A percentile compares a stretch with the other conserved stretches of the same genome.
phyloP scores from a whole-genome alignment of 2,329 filamentous ascomycete genomes.

The Fusarium coicis region DNA sequence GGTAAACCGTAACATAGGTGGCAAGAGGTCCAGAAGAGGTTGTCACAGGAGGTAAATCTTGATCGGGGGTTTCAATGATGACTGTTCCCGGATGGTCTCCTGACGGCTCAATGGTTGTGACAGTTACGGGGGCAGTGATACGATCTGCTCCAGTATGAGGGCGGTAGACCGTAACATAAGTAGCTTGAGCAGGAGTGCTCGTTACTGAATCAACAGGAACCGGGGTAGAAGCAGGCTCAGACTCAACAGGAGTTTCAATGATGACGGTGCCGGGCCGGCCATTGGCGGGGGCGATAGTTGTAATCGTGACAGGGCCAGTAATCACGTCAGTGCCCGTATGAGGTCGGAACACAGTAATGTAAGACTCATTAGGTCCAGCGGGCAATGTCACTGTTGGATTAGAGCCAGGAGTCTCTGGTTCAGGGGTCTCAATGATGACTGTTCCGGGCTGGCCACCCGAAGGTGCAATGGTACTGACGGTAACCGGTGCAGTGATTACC shows the following conservation, averaged over 20 bases:
- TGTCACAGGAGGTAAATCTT: slow-evolving; percentile 19
- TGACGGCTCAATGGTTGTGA: slow-evolving; percentile 18
- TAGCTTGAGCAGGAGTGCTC: neutral
- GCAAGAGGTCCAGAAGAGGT: slow-evolving; percentile 15
- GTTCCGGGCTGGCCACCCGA: slow-evolving; percentile 17
- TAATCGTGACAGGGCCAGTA: slow-evolving; percentile 15
- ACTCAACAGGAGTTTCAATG: slow-evolving; percentile 20
- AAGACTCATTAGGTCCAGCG: slow-evolving; percentile 21
- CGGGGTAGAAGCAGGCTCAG: neutral
- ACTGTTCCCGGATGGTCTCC: slow-evolving; percentile 26
- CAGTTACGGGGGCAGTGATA: slow-evolving; percentile 16
- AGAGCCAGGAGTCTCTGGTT: neutral
- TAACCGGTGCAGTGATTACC: slow-evolving; percentile 19
- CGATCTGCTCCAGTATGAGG: slow-evolving; percentile 17
- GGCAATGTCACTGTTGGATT: slow-evolving; percentile 25
- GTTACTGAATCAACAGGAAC: neutral
- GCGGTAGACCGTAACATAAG: slow-evolving; percentile 28
- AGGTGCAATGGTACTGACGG: slow-evolving; percentile 14
- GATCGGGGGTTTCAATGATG: slow-evolving; percentile 26
- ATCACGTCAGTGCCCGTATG: slow-evolving; percentile 18
- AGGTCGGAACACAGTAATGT: slow-evolving; percentile 23
- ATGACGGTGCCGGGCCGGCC: slow-evolving; percentile 25
- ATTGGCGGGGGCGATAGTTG: slow-evolving; percentile 14
- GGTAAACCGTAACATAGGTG: slow-evolving; percentile 24
- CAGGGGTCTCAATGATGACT: slow-evolving; percentile 26